Conservation (phyloP, 208 protist species). For the Endotrypanum monterogeii region DNA sequence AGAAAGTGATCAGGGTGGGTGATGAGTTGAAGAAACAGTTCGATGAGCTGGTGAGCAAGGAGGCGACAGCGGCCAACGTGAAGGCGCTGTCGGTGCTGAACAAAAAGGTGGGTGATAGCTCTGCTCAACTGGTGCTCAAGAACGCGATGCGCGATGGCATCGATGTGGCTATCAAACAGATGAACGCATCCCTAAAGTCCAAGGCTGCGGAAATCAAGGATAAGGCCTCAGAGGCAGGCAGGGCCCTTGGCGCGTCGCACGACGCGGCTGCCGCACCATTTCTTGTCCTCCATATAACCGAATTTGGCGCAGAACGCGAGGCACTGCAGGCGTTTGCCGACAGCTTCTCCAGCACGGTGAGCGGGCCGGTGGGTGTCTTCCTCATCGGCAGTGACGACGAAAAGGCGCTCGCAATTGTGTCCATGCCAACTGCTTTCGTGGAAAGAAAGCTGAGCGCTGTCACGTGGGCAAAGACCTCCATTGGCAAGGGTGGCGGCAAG, state of each 20-base stretch:
- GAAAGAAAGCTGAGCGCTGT: constrained; percentile 85
- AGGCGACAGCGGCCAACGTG: constrained; percentile 55
- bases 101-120: constrained; percentile 89
- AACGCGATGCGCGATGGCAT: constrained; percentile 80
- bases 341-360: constrained; percentile 58
- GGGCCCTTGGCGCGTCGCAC: constrained; percentile 42
- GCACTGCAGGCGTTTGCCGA: constrained; percentile 81
- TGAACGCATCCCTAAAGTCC: constrained; percentile 72
- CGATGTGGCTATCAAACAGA: constrained; percentile 76
- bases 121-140: constrained; percentile 76
- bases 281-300: constrained; percentile 45
- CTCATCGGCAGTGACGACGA: constrained; percentile 66
- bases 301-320: constrained; percentile 87
- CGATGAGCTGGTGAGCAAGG: constrained; percentile 34
- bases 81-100: constrained; percentile 92
- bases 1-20: constrained; percentile 49
- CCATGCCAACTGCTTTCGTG: constrained; percentile 66
- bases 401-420: constrained; percentile 76
- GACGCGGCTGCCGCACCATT: constrained; percentile 52
- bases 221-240: constrained; percentile 64
- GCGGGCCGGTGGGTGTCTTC: constrained; percentile 73
- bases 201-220: constrained; percentile 66
- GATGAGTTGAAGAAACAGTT: constrained; percentile 60
- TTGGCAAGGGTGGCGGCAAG: constrained; percentile 93
- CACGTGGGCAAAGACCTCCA: constrained; percentile 77